Evolutionary conservation across 2,329 filamentous ascomycete genomes (phyloP).

Genomic region (Tolypocladium guangdongense): DNA sequence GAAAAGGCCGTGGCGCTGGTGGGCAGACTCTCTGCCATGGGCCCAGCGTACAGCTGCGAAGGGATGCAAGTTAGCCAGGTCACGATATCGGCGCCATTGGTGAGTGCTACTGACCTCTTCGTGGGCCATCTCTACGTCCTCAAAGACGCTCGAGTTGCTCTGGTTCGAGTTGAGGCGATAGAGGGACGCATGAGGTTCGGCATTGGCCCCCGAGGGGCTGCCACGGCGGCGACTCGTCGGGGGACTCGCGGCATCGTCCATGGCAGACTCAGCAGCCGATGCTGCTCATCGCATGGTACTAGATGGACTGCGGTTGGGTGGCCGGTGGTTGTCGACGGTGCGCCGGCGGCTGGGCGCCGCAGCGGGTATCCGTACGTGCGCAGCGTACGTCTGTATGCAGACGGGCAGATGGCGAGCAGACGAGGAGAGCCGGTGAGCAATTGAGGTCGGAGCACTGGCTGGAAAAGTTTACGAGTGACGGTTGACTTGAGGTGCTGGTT

Average conservation of each 20-base stretch:
- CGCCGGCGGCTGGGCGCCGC: background rate
- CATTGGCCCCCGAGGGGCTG: background rate
- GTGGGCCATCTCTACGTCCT: slow-evolving; percentile 97
- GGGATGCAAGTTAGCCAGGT: background rate
- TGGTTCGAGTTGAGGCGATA: slow-evolving; percentile 60
- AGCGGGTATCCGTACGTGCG: background rate
- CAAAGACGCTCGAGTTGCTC: slow-evolving; percentile 72
- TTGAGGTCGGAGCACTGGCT: background rate
- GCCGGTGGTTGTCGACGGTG: background rate
- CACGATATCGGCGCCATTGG: background rate
- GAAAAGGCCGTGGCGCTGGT: slow-evolving; percentile 87
- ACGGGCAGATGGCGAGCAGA: background rate
- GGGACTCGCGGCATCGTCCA: slow-evolving; percentile 1
- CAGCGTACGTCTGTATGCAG: background rate
- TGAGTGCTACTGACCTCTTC: slow-evolving; percentile 55
- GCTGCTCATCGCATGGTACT: background rate
- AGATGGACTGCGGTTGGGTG: background rate
- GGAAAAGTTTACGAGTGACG: background rate
- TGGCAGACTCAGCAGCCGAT: background rate
- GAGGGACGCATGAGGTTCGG: slow-evolving; percentile 2
- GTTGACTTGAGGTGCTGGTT: background rate
- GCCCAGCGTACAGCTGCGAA: slow-evolving; percentile 73
- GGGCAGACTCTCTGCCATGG: slow-evolving; percentile 90
- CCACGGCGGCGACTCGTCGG: background rate
- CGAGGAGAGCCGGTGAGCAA: background rate